Evolutionary conservation across 345 rosid species (phyloP), one percentile per base, ranked within the genome.

Genomic region (Geranium brycei): DNA sequence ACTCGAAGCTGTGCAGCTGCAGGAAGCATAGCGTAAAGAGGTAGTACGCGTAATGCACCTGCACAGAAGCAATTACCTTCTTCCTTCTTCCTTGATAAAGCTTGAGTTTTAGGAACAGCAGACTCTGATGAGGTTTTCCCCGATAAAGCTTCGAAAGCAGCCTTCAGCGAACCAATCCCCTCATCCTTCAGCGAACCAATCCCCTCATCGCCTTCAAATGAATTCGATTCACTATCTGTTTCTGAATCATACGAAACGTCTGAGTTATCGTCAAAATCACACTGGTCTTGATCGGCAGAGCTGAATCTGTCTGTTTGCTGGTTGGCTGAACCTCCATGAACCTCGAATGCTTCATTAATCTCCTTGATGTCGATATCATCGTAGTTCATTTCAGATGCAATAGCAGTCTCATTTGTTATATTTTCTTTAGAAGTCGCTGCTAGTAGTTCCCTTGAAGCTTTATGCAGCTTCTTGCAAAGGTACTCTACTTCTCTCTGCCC

Each of bases 401-500:
- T 62, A 72, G 71, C 35, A 55, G 59, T 66, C 35, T 70, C 78
- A 70, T 72, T 74, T 58, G 65, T 73, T 28, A 65, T 62, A 62
- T 70, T 75, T 62, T 58, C 67, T 63, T 60, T 58, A 63, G 68
- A 63, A 65, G 76, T 56, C 66, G 66, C 76, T 31, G 61, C 61
- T 19, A 67, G 68, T 66, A 80, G 63, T 57, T 89, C 78, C 62
- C 61, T 76, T 41, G 96, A 87, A 72, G 91, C 85, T 68, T 74
- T 87, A 19, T 64, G 70, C 47, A 91, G 72, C 77, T 80, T 87
- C 69, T 67, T 73, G 67, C 98, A 91, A 58, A 89, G 79, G 75
- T 79, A 76, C 58, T 89, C 95, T 31, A 91, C 96, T 74, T 91
- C 98, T 78, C 96, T 84, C 80, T 87, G 96, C 65, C 98, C 96